These are phyloP conservation scores for Zalerion maritima DNA, from an alignment of 495 filamentous ascomycete genomes.

Conservation along the genomic window DNA sequence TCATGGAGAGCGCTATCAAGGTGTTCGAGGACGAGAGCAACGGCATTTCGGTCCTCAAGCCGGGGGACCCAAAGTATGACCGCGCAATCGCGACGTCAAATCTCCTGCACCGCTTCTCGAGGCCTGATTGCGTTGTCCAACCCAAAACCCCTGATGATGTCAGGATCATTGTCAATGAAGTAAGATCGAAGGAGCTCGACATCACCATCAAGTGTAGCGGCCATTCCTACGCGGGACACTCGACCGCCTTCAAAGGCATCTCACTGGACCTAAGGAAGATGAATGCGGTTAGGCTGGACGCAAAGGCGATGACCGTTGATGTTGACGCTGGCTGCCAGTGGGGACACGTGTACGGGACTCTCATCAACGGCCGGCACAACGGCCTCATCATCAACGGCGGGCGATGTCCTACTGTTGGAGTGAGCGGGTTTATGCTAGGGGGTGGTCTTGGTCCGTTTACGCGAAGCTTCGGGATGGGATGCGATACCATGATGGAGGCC, in stretches of 20 bases:
- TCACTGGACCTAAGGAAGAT: conserved; percentile 9
- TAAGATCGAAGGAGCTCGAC: conserved; percentile 2
- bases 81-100: conserved; percentile 11
- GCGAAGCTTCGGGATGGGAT: conserved; percentile 13
- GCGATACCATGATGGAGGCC: conserved; percentile 8
- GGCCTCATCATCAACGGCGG: conserved; percentile 14
- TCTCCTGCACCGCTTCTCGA: conserved; percentile 11
- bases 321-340: conserved; percentile 1
- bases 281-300: conserved; percentile 10
- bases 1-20: no score
- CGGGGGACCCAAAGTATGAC: conserved; percentile 5
- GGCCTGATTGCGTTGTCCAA: conserved; percentile 11
- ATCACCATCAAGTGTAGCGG: conserved; percentile 12
- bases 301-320: conserved; percentile 2
- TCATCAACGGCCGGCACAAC: conserved; percentile 7
- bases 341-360: conserved; percentile 10
- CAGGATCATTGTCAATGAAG: conserved; percentile 6
- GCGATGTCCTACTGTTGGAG: conserved; percentile 14
- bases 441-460: conserved; percentile 12
- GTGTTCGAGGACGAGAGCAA: no score
- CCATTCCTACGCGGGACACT: conserved; percentile 13
- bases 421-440: conserved; percentile 14
- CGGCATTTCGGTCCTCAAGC: conserved; percentile 1
- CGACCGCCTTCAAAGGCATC: conserved; percentile 11
- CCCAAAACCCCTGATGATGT: conserved; percentile 8